Evolutionary conservation across 768 basidiomycete genomes (phyloP), one percentile per base, ranked within the genome.

Genomic region (Boletus huronensis): DNA sequence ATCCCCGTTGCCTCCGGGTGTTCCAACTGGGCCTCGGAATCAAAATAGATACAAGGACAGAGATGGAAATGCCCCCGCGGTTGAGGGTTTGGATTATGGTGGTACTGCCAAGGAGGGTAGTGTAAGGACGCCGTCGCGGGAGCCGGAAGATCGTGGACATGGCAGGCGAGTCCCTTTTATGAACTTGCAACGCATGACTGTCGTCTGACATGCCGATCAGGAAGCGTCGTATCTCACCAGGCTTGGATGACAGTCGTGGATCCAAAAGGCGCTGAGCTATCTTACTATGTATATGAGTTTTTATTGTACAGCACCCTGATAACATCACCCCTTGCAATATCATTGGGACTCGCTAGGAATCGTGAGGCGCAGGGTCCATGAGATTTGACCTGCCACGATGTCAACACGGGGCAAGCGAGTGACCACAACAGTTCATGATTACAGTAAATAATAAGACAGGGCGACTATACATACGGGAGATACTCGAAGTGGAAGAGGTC

Each of bases 41-140:
- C 88, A 89, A 70, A 90, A 89, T 66, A 90, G 90, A 66, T 93
- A 93, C 74, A 93, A 92, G 75, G 91, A 93, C 69, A 79, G 90
- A 39, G 90, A 93, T 64, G 84, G 83, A 16, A 90, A 90, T 64
- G 87, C 88, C 1, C 87, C 89, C 55, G 89, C 89, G 26, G 88
- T 90, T 13, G 90, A 93, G 65, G 90, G 91, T n/a, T 70, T 93
- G 63, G 91, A 93, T 67, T 93, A 93, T 61, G 90, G 89, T 3
- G 89, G 85, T 41, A 79, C 64, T 26, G 75, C 70, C 51, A 77
- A 79, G 59, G 76, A 79, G 39, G 71, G 68, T 42, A 44, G 68
- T 50, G 65, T 71, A 50, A 62, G 84, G 59, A 87, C 83, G 46
- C 79, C 84, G 0, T 84, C 82, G 50, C 79, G 80, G 19, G 86